Evolutionary conservation across 441 rosid genomes (phyloP), one percentile per base, ranked within the genome.

Genomic region (Mallotus japonicus): DNA sequence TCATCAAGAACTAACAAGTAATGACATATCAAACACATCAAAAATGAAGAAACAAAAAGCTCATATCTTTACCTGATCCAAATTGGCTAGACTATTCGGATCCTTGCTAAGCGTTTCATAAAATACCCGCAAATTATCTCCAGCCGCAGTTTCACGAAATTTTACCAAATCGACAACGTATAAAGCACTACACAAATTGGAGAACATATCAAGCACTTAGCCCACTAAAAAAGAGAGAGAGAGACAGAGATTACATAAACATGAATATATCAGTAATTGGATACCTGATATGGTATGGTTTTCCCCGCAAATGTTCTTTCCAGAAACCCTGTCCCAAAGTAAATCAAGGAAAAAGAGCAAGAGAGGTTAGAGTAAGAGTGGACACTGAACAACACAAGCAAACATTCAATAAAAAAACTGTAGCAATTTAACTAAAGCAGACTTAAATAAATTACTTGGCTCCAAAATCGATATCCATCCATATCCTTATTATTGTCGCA

Each of bases 401-500:
- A 3, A 28, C 32, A 28, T 28, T 28, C 32, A 28, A 3, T 28
- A 28, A 24, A 6, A n/a, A 49, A 67, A 53, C 20, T 15, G 57
- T 53, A 2, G 20, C 57, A 53, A 17, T 15, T 53, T 5, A 53
- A 51, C 32, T 32, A 16, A 14, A 19, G 60, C 50, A 59, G 74
- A 34, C 51, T 32, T 34, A 46, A 62, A 8, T 6, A 24, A 20
- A 57, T 62, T 80, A 96, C 99, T 83, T 96, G 98, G 81, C 97
- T 87, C 98, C 99, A 93, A 83, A 96, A 96, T 69, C 95, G 91
- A 79, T 90, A 96, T 63, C 99, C 99, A 83, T 96, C 98, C 98
- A 96, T 96, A 69, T 93, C 99, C 80, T 63, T 96, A 85, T 96
- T 96, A 85, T 93, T 96, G 82, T 96, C 98, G 77, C 98, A 96